Percentiles rank a stretch among this genome's conserved stretches.
Conservation (phyloP, 805 yeast species). For the Diddensiella transvaalensis region DNA sequence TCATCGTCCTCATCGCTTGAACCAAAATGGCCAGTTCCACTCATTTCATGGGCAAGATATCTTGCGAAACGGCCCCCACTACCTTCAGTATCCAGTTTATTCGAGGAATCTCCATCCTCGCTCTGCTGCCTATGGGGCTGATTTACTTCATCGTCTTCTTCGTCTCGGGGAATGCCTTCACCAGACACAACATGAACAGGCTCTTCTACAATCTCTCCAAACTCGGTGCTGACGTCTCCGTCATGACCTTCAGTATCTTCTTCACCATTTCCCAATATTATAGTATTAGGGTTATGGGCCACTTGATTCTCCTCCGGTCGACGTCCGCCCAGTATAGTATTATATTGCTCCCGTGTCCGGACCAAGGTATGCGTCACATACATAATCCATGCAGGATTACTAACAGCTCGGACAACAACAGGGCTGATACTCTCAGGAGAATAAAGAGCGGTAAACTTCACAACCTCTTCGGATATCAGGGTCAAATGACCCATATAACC, state of each 20-base stretch:
- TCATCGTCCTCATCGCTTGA: conserved; percentile 57
- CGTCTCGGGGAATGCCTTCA: conserved; percentile 22
- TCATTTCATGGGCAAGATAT: conserved; percentile 73
- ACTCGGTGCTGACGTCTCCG: conserved; percentile 17
- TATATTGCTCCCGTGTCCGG: conserved; percentile 90
- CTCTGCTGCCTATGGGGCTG: neutral
- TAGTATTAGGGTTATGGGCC: conserved; percentile 31
- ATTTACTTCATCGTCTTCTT: conserved; percentile 23
- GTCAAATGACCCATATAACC: conserved; percentile 98
- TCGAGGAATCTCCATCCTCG: conserved; percentile 20
- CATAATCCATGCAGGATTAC: conserved; percentile 63
- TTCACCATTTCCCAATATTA: conserved; percentile 32
- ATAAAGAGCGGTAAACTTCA: conserved; percentile 67
- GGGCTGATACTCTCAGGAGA: conserved; percentile 58
- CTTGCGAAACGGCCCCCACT: conserved; percentile 56
- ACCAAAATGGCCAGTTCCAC: conserved; percentile 49
- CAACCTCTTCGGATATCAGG: conserved; percentile 91
- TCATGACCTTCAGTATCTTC: conserved; percentile 36
- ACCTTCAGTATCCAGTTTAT: conserved; percentile 19
- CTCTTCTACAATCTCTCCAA: conserved; percentile 9
- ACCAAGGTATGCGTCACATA: conserved; percentile 80
- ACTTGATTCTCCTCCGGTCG: conserved; percentile 41
- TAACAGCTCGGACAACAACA: conserved; percentile 45
- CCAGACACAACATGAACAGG: conserved; percentile 22
- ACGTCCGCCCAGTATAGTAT: conserved; percentile 86